Conservation (phyloP, 2,329 filamentous ascomycete species). For the Penicillium sp. region DNA sequence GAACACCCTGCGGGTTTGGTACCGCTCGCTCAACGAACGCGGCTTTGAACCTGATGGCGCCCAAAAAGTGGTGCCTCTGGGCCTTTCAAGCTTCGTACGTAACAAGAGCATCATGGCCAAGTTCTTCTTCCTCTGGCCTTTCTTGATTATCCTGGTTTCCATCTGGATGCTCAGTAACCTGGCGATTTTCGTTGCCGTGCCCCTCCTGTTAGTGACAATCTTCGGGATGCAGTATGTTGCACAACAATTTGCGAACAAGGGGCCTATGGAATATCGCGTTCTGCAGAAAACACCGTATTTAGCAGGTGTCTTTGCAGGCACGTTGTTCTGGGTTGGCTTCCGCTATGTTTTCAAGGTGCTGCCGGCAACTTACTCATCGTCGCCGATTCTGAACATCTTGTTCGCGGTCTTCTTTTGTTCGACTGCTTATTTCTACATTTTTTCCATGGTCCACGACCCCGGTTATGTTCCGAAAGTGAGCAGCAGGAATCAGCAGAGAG, state of each 20-base stretch:
- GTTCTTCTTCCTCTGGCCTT: conserved; percentile 89
- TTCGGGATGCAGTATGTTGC: conserved; percentile 70
- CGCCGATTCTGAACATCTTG: conserved; percentile 72
- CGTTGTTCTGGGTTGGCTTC: conserved; percentile 74
- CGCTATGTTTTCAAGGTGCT: conserved; percentile 74
- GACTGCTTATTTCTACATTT: conserved; percentile 81
- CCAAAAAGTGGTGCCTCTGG: conserved; percentile 66
- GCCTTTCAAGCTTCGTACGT: conserved; percentile 69
- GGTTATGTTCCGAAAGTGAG: conserved; percentile 89
- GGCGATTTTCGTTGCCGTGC: conserved; percentile 72
- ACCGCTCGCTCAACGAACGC: conserved; percentile 74
- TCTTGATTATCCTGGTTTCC: conserved; percentile 68
- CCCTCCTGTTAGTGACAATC: conserved; percentile 64
- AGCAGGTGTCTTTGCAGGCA: conserved; percentile 85
- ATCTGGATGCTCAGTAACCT: conserved; percentile 71
- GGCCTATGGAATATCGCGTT: conserved; percentile 80
- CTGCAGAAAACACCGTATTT: conserved; percentile 93
- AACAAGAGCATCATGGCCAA: conserved; percentile 74
- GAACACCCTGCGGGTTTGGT: conserved; percentile 79
- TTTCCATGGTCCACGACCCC: conserved; percentile 83
- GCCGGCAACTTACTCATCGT: conserved; percentile 63
- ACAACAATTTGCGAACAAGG: conserved; percentile 74
- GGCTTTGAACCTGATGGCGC: conserved; percentile 80
- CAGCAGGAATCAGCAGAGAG: conserved; percentile 85
- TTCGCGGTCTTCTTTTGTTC: conserved; percentile 65